Evolutionary conservation across 2,329 filamentous ascomycete species (phyloP).

Genomic region (Ceratocystis destructans): DNA sequence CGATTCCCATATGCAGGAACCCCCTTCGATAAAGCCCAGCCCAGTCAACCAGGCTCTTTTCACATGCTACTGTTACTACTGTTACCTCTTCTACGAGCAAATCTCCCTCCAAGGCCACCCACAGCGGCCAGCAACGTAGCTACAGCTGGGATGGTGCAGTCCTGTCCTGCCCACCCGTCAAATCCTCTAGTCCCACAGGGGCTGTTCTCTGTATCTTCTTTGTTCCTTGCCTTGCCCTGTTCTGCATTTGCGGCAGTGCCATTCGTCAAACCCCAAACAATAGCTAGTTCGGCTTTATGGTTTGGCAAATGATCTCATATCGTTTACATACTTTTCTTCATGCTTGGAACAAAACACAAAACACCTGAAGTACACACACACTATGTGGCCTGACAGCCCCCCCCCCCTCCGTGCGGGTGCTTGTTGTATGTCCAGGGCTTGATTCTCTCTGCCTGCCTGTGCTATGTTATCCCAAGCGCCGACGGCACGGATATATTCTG

Average conservation of each 20-base stretch:
- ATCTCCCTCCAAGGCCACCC: too few species aligned
- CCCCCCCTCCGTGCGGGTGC: too few species aligned
- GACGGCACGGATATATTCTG: too few species aligned
- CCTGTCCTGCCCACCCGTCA: conserved; percentile 2
- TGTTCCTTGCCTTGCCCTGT: neutral
- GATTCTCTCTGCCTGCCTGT: too few species aligned
- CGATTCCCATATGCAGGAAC: too few species aligned
- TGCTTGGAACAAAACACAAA: neutral
- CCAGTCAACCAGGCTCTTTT: neutral
- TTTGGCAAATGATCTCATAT: neutral
- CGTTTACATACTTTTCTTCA: neutral
- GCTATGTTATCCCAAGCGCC: too few species aligned
- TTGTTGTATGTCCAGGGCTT: too few species aligned
- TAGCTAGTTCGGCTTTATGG: neutral
- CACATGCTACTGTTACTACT: neutral
- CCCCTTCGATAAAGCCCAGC: too few species aligned
- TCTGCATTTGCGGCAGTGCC: neutral
- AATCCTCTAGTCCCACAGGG: neutral
- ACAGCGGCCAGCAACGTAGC: neutral
- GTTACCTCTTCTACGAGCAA: too few species aligned
- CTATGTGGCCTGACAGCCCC: neutral
- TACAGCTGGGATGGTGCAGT: neutral
- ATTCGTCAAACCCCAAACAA: neutral
- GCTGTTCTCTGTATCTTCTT: neutral
- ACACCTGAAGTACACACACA: too few species aligned